Base-by-base conservation (phyloP, 129 eudicot genomes). In the Escallonia rubra region DNA sequence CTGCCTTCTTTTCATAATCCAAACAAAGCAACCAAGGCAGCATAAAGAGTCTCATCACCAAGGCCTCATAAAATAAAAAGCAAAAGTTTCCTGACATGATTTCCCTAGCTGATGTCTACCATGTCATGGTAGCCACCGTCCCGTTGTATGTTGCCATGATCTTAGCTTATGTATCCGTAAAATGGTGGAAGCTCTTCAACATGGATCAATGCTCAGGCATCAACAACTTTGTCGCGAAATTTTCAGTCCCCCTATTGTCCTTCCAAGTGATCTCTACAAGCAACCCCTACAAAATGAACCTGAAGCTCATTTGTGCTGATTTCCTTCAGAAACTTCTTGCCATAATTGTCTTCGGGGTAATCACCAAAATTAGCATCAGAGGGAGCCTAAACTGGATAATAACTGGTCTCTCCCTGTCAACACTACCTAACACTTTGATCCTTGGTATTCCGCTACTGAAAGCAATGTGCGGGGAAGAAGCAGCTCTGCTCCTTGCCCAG, bases 391-490 rank as follows among this genome's bases (percentile, higher is more conserved):
- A 67, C 14, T 86, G 94, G 94, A 76, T 90, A 50, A 90, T 90
- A 74, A 90, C 90, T 15, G 90, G 94, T 42, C 56, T 90, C 63
- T 90, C 94, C 44, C 34, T 86, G 71, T 83, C 94, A 50, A 86
- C 96, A 39, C 64, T 90, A 66, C 96, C 96, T 39, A 90, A 90
- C 49, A 83, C 96, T 51, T 75, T 90, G 75, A 84, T 90, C 66
- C 40, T 90, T 10, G 94, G 96, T 72, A 83, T 90, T 65, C 96
- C 96, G 6, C 50, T 90, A 10, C 41, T 90, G 50, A 86, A 54
- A 74, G 90, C 94, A 9, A 75, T 90, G 80, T 90, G 79, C 71
- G 94, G 94, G 13, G 70, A 81, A 42, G 90, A 83, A 79, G 88
- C 96, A 55, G 76, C 65, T 1, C 61, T 48, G 61, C 78, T 86